Evolutionary conservation across 805 yeast species (phyloP).

Genomic region (Ogataea thermomethanolica): DNA sequence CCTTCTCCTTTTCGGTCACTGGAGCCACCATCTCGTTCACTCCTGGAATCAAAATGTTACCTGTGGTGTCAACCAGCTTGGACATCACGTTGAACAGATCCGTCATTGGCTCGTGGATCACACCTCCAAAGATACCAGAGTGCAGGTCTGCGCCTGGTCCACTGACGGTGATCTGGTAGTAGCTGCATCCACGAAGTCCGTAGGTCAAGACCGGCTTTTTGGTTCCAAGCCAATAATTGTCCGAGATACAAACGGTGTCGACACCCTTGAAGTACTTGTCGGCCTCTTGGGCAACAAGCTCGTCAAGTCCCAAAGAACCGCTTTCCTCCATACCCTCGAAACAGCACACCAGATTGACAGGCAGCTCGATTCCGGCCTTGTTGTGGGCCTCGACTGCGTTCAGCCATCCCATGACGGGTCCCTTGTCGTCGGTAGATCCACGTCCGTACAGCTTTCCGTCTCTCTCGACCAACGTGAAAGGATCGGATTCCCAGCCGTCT

Average conservation of each 20-base stretch:
- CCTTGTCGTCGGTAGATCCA: constrained; percentile 97
- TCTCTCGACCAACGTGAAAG: constrained; percentile 71
- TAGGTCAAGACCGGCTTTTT: constrained; percentile 95
- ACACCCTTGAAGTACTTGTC: constrained; percentile 76
- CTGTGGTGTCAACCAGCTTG: constrained; percentile 73
- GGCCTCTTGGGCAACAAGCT: constrained; percentile 76
- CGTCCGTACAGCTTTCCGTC: constrained; percentile 79
- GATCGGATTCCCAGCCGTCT: constrained; percentile 96
- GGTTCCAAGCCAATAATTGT: constrained; percentile 98
- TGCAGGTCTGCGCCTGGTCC: constrained; percentile 98
- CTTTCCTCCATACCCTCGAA: constrained; percentile 99
- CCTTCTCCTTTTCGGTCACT: constrained; percentile 73
- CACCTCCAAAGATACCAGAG: constrained; percentile 96
- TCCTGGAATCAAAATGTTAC: constrained; percentile 85
- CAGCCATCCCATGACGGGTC: constrained; percentile 97
- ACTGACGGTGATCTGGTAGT: constrained; percentile 73
- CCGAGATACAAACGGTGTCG: constrained; percentile 93
- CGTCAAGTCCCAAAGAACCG: constrained; percentile 90
- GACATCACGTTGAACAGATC: constrained; percentile 80
- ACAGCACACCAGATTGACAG: constrained; percentile 88
- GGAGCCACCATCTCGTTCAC: constrained; percentile 94
- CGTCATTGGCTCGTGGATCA: constrained; percentile 95
- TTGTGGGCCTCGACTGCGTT: constrained; percentile 89
- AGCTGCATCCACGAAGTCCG: constrained; percentile 95
- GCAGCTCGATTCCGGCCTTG: constrained; percentile 78